Base-by-base conservation (phyloP, 768 basidiomycete species). In the Cystobasidium onofrii region DNA sequence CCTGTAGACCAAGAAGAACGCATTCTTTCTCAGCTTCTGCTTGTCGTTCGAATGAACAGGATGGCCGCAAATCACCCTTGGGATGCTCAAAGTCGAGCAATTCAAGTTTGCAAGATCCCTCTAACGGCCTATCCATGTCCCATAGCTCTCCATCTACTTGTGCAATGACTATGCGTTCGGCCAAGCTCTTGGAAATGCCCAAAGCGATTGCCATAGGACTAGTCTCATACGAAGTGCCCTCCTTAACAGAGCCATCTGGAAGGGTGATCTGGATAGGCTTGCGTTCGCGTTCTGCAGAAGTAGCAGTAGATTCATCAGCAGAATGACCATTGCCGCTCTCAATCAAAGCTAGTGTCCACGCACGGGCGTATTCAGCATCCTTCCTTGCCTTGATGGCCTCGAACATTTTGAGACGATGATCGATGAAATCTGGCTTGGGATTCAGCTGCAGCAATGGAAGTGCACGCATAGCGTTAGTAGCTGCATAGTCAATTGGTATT, bases 81-180 rank as follows among this genome's bases (percentile, higher is more conserved):
- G 89, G 87, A 78, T 92, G 85, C 55, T 98, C 93, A 79, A 98
- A 99, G 81, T 95, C 91, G 60, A 98, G 84, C 20, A 99, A 80
- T 76, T 92, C 88, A 29, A 99, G 85, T 76, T 86, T 87, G 79
- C 87, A 88, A 0, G 89, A 87, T 7, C 17, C 84, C 82, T 98
- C 95, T n/a, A 99, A 85, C 0, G 96, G 95, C 72, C 96, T 86
- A 76, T 94, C 91, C 27, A 99, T 84, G 82, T 99, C 96, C 93
- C 94, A 98, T 1, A 99, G 85, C 57, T 85, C 84, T 62, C 54
- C 55, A 31, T 60, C 50, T 20, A 73, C 83, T 85, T 98, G 97
- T 39, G 93, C 89, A 79, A 98, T 97, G 77, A 99, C 92, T 75
- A 90, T 84, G 52, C 88, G 86, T 75, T 99, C 95, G 0, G 94